A percentile compares a stretch with the other conserved stretches of the same genome.
phyloP scores from a whole-genome alignment of 805 yeast genomes.

The Lachancea mirantina region DNA sequence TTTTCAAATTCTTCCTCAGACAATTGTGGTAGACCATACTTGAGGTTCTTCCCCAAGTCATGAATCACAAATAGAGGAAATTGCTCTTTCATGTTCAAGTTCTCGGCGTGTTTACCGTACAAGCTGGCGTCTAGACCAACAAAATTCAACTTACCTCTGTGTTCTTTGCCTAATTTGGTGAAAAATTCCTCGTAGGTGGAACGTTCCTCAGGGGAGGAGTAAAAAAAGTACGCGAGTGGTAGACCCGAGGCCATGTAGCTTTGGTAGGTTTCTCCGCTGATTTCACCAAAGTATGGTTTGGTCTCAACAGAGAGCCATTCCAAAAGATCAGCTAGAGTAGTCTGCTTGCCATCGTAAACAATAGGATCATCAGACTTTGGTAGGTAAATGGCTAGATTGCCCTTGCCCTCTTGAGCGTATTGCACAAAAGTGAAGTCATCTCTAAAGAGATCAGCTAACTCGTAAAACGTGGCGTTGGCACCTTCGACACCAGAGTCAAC shows the following conservation, averaged over 20 bases:
- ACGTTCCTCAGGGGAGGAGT: constrained; percentile 61
- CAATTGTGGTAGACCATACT: constrained; percentile 68
- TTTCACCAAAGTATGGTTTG: constrained; percentile 82
- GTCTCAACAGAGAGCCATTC: constrained; percentile 45
- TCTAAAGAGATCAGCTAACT: constrained; percentile 56
- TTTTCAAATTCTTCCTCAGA: constrained; percentile 26
- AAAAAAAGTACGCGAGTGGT: constrained; percentile 88
- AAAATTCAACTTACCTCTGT: constrained; percentile 76
- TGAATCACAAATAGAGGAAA: constrained; percentile 91
- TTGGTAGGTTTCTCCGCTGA: constrained; percentile 71
- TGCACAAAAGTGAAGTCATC: constrained; percentile 57
- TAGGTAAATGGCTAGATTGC: constrained; percentile 27
- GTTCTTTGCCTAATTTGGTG: constrained; percentile 58
- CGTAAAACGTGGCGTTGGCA: constrained; percentile 50
- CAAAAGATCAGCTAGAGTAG: constrained; percentile 16
- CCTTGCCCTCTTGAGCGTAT: constrained; percentile 32
- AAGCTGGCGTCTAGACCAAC: constrained; percentile 78
- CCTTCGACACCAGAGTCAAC: constrained; percentile 44
- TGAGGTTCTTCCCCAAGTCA: constrained; percentile 56
- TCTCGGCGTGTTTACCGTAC: constrained; percentile 81
- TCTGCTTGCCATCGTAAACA: constrained; percentile 23
- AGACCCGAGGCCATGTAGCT: constrained; percentile 60
- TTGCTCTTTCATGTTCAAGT: constrained; percentile 73
- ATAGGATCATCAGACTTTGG: constrained; percentile 30
- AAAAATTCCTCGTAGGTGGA: constrained; percentile 46